A percentile compares a stretch with the other conserved stretches of the same genome.
These are phyloP conservation scores for Penicillium sp. DNA, from an alignment of 2,329 filamentous ascomycete genomes.

Conservation along the genomic window DNA sequence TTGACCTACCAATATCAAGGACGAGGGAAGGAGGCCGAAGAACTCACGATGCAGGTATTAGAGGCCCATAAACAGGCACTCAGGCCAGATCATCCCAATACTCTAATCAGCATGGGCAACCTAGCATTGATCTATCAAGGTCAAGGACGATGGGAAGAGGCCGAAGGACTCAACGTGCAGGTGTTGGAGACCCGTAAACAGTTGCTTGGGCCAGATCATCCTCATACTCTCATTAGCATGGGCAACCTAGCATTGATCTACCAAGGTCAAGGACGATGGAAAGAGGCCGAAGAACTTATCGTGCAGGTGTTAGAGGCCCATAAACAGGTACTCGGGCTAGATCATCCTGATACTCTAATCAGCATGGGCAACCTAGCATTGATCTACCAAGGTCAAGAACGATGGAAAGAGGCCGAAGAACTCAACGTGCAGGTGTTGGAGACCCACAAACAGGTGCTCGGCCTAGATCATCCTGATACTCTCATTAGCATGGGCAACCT, in stretches of 20 bases:
- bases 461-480: conserved; percentile 7
- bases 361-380: conserved; percentile 1
- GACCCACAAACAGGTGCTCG: background rate
- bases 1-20: too few relatives aligned
- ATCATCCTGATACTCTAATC: conserved; percentile 12
- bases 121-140: too few relatives aligned
- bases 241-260: background rate
- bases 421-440: conserved; percentile 1
- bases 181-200: too few relatives aligned
- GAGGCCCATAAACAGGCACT: too few relatives aligned
- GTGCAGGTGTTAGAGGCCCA: background rate
- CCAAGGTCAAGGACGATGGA: conserved; percentile 14
- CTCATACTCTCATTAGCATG: conserved; percentile 1
- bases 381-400: conserved; percentile 11
- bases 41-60: too few relatives aligned
- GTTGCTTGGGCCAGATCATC: too few relatives aligned
- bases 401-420: conserved; percentile 17
- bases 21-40: too few relatives aligned
- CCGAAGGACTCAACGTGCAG: too few relatives aligned
- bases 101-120: too few relatives aligned
- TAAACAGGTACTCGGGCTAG: background rate
- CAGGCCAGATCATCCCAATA: too few relatives aligned
- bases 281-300: conserved; percentile 16
- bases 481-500: conserved; percentile 7
- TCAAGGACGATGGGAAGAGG: too few relatives aligned